A percentile compares a stretch with the other conserved stretches of the same genome.
Conservation (phyloP, 192 early-diverging fungal species). For the Allomyces macrogynus region DNA sequence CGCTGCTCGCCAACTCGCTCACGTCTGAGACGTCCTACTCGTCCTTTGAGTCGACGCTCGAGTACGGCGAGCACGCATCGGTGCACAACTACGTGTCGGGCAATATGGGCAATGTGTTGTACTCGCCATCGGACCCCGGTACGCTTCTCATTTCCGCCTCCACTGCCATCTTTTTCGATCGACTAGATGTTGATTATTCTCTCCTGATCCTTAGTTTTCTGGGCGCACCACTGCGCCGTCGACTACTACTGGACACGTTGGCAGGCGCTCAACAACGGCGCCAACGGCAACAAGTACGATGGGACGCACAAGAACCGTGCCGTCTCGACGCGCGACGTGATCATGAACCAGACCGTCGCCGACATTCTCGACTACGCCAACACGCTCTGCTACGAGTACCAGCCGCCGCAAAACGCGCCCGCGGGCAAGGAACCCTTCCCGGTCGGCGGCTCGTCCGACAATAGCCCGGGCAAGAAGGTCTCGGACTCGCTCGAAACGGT, state of each 20-base stretch:
- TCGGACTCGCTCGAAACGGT: no score
- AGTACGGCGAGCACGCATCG: not conserved
- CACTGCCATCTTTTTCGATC: no score
- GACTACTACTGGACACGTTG: not conserved
- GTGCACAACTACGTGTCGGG: not conserved
- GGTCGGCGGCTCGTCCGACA: no score
- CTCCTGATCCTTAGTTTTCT: not conserved
- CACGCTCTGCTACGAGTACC: not conserved
- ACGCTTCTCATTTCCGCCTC: no score
- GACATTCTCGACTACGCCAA: not conserved
- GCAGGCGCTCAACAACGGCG: not conserved
- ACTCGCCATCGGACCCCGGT: not conserved
- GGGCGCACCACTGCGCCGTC: not conserved
- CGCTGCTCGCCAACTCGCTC: not conserved
- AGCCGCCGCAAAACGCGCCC: not conserved
- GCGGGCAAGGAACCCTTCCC: not conserved
- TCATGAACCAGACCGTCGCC: not conserved
- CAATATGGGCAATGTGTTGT: slow-evolving; percentile 1
- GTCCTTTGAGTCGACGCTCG: not conserved
- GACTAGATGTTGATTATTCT: no score
- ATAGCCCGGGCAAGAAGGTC: no score
- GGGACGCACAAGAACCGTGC: not conserved
- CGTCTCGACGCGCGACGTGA: no score
- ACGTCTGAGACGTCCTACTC: not conserved
- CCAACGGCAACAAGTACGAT: not conserved